Evolutionary conservation across 768 basidiomycete genomes (phyloP).

Genomic region (Trametes maxima): DNA sequence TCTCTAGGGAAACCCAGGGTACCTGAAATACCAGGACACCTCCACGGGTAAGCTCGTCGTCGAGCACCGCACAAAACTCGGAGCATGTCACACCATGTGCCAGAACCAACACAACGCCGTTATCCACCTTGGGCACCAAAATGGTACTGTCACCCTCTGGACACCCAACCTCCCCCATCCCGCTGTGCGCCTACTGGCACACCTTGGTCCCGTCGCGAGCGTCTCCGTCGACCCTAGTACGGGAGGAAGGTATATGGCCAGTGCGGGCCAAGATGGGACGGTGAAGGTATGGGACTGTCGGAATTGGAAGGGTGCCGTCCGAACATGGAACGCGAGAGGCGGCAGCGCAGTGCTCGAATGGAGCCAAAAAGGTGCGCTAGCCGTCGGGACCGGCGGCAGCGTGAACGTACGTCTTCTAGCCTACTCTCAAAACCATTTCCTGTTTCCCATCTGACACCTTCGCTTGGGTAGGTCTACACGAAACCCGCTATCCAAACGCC

Average conservation of each 20-base stretch:
- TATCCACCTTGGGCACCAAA: slow-evolving; percentile 92
- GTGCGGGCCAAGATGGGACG: slow-evolving; percentile 80
- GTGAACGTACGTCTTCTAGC: slow-evolving; percentile 65
- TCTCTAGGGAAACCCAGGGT: slow-evolving; percentile 79
- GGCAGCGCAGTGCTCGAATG: slow-evolving; percentile 74
- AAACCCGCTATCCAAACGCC: slow-evolving; percentile 64
- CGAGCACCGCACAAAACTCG: slow-evolving; percentile 89
- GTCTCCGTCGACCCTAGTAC: slow-evolving; percentile 83
- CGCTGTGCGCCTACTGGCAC: slow-evolving; percentile 89
- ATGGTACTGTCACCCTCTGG: slow-evolving; percentile 95
- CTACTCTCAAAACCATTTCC: background rate
- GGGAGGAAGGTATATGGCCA: slow-evolving; percentile 90
- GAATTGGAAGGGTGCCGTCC: slow-evolving; percentile 89
- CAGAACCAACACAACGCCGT: slow-evolving; percentile 95
- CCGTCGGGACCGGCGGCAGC: slow-evolving; percentile 78
- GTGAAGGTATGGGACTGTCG: slow-evolving; percentile 98
- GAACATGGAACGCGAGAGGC: slow-evolving; percentile 75
- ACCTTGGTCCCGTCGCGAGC: slow-evolving; percentile 82
- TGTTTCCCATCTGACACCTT: background rate
- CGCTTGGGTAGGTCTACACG: slow-evolving; percentile 64
- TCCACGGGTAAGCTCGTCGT: slow-evolving; percentile 87
- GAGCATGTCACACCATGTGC: slow-evolving; percentile 80
- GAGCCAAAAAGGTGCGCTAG: slow-evolving; percentile 84
- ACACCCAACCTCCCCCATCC: slow-evolving; percentile 93
- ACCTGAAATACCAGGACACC: slow-evolving; percentile 95